A percentile compares a stretch with the other conserved stretches of the same genome.
These are phyloP conservation scores for Candida tropicalis DNA, from an alignment of 1,139 yeast species.

Conservation along the genomic window DNA sequence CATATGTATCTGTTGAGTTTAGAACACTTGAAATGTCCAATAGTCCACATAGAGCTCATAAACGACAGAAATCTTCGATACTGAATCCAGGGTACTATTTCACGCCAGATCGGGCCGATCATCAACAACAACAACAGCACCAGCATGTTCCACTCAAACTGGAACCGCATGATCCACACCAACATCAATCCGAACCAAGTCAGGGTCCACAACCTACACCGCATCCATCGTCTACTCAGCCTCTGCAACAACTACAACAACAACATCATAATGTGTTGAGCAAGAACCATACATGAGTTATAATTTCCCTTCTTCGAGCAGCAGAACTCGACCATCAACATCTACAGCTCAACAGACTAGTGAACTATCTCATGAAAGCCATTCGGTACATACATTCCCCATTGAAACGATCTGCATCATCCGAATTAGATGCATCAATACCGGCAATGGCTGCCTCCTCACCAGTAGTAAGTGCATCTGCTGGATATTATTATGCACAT, in stretches of 20 bases:
- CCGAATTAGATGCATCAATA: slow-evolving; percentile 12
- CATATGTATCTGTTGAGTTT: slow-evolving; percentile 8
- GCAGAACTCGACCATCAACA: slow-evolving; percentile 5
- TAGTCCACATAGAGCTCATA: slow-evolving; percentile 33
- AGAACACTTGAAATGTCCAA: slow-evolving; percentile 23
- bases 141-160: background rate
- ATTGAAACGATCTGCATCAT: slow-evolving; percentile 15
- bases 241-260: slow-evolving; percentile 4
- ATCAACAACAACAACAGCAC: slow-evolving; percentile 7
- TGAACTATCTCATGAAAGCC: slow-evolving; percentile 9
- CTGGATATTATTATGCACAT: slow-evolving; percentile 9
- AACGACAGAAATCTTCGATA: slow-evolving; percentile 45
- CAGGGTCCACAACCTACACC: slow-evolving; percentile 2
- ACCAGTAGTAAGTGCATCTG: slow-evolving; percentile 5
- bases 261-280: slow-evolving; percentile 5
- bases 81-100: slow-evolving; percentile 40
- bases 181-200: background rate
- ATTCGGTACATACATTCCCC: slow-evolving; percentile 16
- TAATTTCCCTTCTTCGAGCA: slow-evolving; percentile 9
- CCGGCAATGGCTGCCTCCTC: slow-evolving; percentile 13
- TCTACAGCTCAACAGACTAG: slow-evolving; percentile 4
- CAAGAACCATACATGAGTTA: slow-evolving; percentile 7
- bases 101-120: slow-evolving; percentile 15
- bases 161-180: slow-evolving; percentile 3
- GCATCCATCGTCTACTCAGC: background rate